phyloP scores from a whole-genome alignment of 2,329 filamentous ascomycete species.

The Polychaeton citri region DNA sequence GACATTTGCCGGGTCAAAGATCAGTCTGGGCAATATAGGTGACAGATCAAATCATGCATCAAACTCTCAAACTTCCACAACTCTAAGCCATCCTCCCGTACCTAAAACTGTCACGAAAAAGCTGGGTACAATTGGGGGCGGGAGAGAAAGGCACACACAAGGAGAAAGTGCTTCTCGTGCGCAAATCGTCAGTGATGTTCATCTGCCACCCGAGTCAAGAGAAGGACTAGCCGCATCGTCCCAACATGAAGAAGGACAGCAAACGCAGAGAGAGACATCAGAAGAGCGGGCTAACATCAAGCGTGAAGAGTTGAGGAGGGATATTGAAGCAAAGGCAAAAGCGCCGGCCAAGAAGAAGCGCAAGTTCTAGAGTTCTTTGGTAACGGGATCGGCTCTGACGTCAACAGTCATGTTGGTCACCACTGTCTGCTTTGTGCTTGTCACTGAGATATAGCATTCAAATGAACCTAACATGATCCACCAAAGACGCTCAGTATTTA shows the following conservation, averaged over 20 bases:
- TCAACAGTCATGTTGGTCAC: no score
- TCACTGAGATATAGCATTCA: no score
- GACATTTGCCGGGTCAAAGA: no score
- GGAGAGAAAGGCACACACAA: background rate
- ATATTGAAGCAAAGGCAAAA: constrained; percentile 38
- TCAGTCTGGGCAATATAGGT: constrained; percentile 6
- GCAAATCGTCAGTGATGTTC: no score
- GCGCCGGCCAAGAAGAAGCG: constrained; percentile 44
- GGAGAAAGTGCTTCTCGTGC: no score
- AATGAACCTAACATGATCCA: no score
- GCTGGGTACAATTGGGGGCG: constrained; percentile 11
- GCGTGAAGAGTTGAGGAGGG: constrained; percentile 42
- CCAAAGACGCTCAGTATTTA: no score
- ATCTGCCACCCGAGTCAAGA: no score
- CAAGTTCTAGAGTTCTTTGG: constrained; percentile 34
- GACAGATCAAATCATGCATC: constrained; percentile 1
- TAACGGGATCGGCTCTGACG: constrained; percentile 19
- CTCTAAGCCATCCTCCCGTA: background rate
- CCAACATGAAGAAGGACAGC: no score
- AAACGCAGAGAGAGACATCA: constrained; percentile 24
- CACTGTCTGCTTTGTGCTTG: no score
- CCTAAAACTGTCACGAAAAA: no score
- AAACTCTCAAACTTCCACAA: background rate
- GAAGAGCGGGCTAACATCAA: constrained; percentile 42
- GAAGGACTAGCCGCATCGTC: no score